phyloP scores from a whole-genome alignment of 495 filamentous ascomycete species.

The Mycothermus thermophilus region DNA sequence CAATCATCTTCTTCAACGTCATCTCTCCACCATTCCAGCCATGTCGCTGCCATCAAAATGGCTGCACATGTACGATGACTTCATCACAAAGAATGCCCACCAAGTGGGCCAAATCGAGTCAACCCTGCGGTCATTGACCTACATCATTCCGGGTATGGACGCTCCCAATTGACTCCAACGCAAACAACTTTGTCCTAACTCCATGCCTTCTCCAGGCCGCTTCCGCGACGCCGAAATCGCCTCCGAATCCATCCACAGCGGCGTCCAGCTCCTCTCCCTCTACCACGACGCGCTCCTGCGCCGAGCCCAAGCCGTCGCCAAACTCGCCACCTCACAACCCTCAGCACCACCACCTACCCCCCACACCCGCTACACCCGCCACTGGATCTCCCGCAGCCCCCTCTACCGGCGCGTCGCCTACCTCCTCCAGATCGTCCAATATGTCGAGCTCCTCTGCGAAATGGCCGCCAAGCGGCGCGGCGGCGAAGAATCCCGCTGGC shows the following conservation, averaged over 20 bases:
- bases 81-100: slow-evolving; percentile 85
- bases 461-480: slow-evolving; percentile 67
- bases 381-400: slow-evolving; percentile 64
- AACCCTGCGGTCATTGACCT: slow-evolving; percentile 76
- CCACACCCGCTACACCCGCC: slow-evolving; percentile 80
- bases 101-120: slow-evolving; percentile 90
- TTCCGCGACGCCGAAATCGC: slow-evolving; percentile 89
- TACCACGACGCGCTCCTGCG: slow-evolving; percentile 88
- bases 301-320: slow-evolving; percentile 40
- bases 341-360: slow-evolving; percentile 46
- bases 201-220: slow-evolving; percentile 50
- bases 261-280: slow-evolving; percentile 76
- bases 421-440: slow-evolving; percentile 75
- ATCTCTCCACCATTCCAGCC: too few species aligned
- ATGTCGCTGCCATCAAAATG: slow-evolving; percentile 51
- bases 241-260: slow-evolving; percentile 82
- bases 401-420: slow-evolving; percentile 67
- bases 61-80: slow-evolving; percentile 71
- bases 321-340: slow-evolving; percentile 21
- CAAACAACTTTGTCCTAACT: background rate
- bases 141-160: slow-evolving; percentile 77
- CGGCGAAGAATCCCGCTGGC: slow-evolving; percentile 76
- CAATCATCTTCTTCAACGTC: too few species aligned
- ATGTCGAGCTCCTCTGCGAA: slow-evolving; percentile 83
- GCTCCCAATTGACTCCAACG: background rate